Conservation (phyloP, 2,329 filamentous ascomycete species). For the Nothopassalora personata region DNA sequence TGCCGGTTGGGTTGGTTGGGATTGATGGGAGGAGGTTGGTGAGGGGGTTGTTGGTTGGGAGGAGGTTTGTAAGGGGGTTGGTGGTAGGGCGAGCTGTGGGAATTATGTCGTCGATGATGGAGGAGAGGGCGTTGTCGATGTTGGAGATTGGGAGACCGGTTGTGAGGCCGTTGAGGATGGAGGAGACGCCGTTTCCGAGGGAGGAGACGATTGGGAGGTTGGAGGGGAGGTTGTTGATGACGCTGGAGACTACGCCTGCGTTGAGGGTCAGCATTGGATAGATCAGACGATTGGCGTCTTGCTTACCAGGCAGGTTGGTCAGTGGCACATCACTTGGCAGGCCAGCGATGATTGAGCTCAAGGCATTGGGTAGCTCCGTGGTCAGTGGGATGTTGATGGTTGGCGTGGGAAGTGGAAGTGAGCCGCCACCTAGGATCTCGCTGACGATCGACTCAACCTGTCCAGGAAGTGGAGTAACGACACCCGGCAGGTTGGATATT, state of each 20-base stretch:
- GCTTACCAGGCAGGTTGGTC: not conserved
- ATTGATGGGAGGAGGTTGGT: not conserved
- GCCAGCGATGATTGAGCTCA: not conserved
- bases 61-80: conserved; percentile 1
- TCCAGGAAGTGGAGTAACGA: not conserved
- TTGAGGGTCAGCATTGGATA: not conserved
- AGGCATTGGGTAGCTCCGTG: not conserved
- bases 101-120: not conserved
- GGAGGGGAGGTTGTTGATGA: not conserved
- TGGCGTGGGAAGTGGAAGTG: not conserved
- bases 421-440: not conserved
- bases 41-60: not conserved
- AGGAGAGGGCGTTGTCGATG: not conserved
- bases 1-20: not conserved
- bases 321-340: not conserved
- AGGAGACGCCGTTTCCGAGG: not conserved
- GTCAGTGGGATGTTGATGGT: conserved; percentile 1
- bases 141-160: not conserved
- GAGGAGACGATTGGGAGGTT: not conserved
- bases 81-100: not conserved
- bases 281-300: not conserved
- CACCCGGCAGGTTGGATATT: not conserved
- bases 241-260: not conserved
- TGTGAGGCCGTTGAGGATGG: not conserved
- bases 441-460: not conserved